Evolutionary conservation across 148 eudicot genomes (phyloP).

Genomic region (Camellia sinensis): DNA sequence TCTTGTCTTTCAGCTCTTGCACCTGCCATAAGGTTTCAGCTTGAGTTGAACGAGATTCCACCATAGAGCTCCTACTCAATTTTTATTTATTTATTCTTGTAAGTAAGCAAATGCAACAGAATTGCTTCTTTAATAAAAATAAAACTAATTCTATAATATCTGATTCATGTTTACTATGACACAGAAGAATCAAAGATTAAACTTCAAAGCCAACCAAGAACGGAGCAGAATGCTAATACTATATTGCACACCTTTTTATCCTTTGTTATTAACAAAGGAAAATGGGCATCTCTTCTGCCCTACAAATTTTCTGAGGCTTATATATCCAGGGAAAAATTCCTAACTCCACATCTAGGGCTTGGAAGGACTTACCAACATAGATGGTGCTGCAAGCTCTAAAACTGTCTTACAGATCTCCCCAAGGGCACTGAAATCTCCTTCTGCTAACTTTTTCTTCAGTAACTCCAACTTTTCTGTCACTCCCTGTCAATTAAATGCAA

Average conservation of each 20-base stretch:
- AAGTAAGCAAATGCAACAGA: too few species aligned
- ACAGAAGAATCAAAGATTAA: background rate
- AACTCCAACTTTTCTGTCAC: constrained; percentile 52
- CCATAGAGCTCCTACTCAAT: background rate
- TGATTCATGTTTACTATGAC: background rate
- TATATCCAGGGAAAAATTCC: too few species aligned
- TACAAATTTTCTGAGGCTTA: background rate
- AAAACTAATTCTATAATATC: background rate
- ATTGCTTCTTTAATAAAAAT: background rate
- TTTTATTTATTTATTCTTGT: background rate
- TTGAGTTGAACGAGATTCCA: background rate
- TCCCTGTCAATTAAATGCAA: constrained; percentile 39
- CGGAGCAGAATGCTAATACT: too few species aligned
- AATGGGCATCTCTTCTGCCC: background rate
- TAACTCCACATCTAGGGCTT: background rate
- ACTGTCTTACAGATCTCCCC: constrained; percentile 69
- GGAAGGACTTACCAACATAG: constrained; percentile 56
- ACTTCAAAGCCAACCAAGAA: background rate
- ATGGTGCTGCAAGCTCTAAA: constrained; percentile 75
- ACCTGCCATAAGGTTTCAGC: constrained; percentile 41
- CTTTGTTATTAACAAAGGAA: background rate
- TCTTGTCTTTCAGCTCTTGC: constrained; percentile 65
- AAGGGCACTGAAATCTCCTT: constrained; percentile 56
- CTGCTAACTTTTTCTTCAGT: constrained; percentile 53
- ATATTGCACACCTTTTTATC: too few species aligned